These are phyloP conservation scores for Ogataea corticis DNA, from an alignment of 805 yeast genomes.

Conservation along the genomic window DNA sequence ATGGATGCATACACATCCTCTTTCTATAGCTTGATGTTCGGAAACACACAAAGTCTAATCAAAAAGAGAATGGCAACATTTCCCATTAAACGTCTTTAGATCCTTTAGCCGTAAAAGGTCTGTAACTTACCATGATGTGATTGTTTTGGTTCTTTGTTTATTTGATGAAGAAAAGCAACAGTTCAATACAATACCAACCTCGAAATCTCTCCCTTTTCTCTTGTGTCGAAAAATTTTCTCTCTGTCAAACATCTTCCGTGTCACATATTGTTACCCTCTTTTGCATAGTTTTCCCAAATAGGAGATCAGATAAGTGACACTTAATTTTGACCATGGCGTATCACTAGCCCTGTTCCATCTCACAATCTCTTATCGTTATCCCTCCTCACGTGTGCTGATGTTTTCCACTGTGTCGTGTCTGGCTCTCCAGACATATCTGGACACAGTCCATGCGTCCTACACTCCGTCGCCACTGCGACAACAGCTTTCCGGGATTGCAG, in stretches of 20 bases:
- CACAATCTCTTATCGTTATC: too few species aligned
- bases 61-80: slow-evolving; percentile 13
- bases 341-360: too few species aligned
- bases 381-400: background rate
- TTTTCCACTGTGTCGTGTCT: slow-evolving; percentile 3
- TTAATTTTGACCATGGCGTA: background rate
- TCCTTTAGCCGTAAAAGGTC: slow-evolving; percentile 31
- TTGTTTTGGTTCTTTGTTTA: background rate
- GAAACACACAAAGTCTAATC: slow-evolving; percentile 9
- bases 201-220: background rate
- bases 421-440: slow-evolving; percentile 4
- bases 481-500: slow-evolving; percentile 61
- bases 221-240: slow-evolving; percentile 1
- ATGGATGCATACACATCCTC: slow-evolving; percentile 20
- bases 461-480: slow-evolving; percentile 37
- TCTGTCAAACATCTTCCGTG: slow-evolving; percentile 5
- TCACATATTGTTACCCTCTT: background rate
- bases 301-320: slow-evolving; percentile 8
- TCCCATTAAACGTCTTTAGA: slow-evolving; percentile 31
- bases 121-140: slow-evolving; percentile 26
- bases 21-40: slow-evolving; percentile 7
- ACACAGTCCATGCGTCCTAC: slow-evolving; percentile 3
- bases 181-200: background rate
- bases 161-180: background rate
- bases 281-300: slow-evolving; percentile 1